Evolutionary conservation across 345 rosid species (phyloP).

Genomic region (Hypericum perforatum): DNA sequence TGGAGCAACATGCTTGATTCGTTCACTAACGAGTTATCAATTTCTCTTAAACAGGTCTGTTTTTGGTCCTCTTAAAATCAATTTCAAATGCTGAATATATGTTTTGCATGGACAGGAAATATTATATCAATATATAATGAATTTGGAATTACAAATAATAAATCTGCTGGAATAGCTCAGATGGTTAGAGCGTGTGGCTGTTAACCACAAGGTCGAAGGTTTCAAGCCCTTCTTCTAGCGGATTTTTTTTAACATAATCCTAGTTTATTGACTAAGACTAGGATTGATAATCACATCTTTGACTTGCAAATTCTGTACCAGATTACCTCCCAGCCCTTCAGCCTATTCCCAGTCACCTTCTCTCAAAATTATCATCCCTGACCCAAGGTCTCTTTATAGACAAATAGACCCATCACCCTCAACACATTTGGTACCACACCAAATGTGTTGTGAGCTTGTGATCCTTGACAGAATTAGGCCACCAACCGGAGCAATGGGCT

Average conservation of each 20-base stretch:
- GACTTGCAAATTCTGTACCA: conserved; percentile 19
- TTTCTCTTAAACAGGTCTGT: too few species aligned
- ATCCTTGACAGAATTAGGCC: conserved; percentile 30
- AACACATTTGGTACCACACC: conserved; percentile 37
- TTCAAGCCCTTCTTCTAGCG: conserved; percentile 1
- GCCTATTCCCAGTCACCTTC: conserved; percentile 41
- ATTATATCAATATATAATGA: too few species aligned
- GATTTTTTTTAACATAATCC: too few species aligned
- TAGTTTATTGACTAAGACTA: conserved; percentile 25
- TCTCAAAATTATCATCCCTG: conserved; percentile 44
- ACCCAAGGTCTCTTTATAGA: conserved; percentile 37
- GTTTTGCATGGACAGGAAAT: too few species aligned
- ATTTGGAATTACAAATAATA: too few species aligned
- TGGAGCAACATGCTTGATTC: too few species aligned
- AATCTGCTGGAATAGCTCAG: conserved; percentile 3
- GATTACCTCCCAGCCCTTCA: conserved; percentile 31
- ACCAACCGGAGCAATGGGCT: conserved; percentile 26
- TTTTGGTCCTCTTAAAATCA: too few species aligned
- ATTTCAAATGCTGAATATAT: too few species aligned
- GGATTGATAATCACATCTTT: conserved; percentile 38
- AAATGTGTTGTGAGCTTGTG: conserved; percentile 21
- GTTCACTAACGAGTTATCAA: too few species aligned
- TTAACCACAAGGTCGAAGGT: conserved; percentile 4
- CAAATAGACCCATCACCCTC: conserved; percentile 28
- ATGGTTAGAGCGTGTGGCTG: neutral